Base-by-base conservation (phyloP, 2,329 filamentous ascomycete genomes). In the Penicillium sp. region DNA sequence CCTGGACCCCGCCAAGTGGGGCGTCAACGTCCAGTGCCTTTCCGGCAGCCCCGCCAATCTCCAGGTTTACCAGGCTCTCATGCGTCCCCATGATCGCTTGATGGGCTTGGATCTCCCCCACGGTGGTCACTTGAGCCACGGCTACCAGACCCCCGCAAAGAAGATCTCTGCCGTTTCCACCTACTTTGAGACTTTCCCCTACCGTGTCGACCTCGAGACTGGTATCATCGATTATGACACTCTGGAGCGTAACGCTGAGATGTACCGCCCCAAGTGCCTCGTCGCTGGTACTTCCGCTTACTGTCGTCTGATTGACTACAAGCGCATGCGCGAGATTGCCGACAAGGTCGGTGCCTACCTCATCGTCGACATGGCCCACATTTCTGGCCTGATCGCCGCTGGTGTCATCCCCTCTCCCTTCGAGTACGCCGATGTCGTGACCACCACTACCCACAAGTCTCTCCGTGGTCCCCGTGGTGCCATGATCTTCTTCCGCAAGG, bases 161-260 rank as follows among this genome's bases (percentile, higher is more conserved):
- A 93, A 92, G 81, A 97, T 99, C 73, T 97, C 93, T n/a, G 91
- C 92, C 67, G 87, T 99, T 62, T 97, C 93, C 54, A 97, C 96
- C 72, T 99, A 99, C 79, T 99, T 99, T 73, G 94, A 99, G 79
- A 99, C 94, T 34, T 80, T 99, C 60, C 94, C 94, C 5, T 99
- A 99, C 81, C 87, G 91, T 56, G 83, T 97, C 51, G 85, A 97
- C 78, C 89, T 95, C 70, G 81, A 86, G 59, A 97, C 93, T 6
- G 94, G 94, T 56, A 81, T 93, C 65, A 99, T 99, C 69, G 92
- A 99, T 79, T 99, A 99, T 76, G 87, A 90, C 69, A 88, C 88
- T 71, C 83, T 99, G 50, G 92, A 96, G 75, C 86, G 95, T 73
- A 82, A 91, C 58, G 93, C 94, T 46, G 81, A 87, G 68, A 78